These are phyloP conservation scores for Sclerotinia sclerotiorum DNA, from an alignment of 2,329 filamentous ascomycete genomes.

Conservation along the genomic window DNA sequence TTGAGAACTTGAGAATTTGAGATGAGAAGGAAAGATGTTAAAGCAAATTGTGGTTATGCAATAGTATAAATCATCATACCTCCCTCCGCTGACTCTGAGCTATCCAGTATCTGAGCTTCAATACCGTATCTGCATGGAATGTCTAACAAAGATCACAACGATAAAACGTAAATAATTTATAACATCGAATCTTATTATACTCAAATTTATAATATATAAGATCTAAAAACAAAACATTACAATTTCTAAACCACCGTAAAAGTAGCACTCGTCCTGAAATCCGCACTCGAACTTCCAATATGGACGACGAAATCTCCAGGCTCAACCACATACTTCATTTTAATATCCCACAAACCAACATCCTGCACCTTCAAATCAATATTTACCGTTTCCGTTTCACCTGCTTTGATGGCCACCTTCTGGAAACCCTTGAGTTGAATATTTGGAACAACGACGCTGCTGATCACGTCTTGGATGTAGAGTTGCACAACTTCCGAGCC, in stretches of 20 bases:
- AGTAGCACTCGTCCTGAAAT: conserved; percentile 56
- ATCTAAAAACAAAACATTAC: background rate
- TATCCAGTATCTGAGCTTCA: too few species aligned
- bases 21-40: background rate
- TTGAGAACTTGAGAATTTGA: background rate
- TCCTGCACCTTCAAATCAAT: conserved; percentile 64
- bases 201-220: background rate
- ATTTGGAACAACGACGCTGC: conserved; percentile 63
- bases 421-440: conserved; percentile 69
- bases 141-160: too few species aligned
- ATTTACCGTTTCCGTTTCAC: conserved; percentile 53
- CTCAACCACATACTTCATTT: conserved; percentile 73
- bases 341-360: conserved; percentile 69
- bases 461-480: conserved; percentile 52
- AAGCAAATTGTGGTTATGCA: too few species aligned
- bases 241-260: conserved; percentile 48
- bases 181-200: too few species aligned
- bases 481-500: conserved; percentile 58
- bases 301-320: conserved; percentile 64
- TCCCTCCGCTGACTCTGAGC: too few species aligned
- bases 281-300: conserved; percentile 59
- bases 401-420: conserved; percentile 60
- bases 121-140: too few species aligned
- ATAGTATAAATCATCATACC: too few species aligned
- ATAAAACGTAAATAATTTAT: background rate